Conservation (phyloP, 2,329 filamentous ascomycete genomes). For the Emergomyces pasteurianus region DNA sequence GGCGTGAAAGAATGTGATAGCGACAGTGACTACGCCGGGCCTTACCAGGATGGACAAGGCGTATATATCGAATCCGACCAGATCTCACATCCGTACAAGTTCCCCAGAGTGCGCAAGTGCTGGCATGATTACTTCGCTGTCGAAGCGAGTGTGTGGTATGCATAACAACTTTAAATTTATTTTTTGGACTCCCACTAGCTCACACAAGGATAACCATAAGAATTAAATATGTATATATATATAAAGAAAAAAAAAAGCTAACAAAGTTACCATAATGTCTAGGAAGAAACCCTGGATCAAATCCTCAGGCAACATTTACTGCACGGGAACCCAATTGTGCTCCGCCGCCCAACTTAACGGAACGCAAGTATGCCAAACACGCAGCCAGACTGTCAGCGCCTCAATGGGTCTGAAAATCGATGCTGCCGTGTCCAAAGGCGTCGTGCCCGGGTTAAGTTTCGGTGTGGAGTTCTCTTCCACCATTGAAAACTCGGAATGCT, state of each 20-base stretch:
- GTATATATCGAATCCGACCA: background rate
- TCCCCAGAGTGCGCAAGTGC: background rate
- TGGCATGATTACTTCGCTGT: background rate
- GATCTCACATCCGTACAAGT: background rate
- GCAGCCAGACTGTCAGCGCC: background rate
- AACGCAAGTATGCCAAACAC: background rate
- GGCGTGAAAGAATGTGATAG: background rate
- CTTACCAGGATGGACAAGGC: background rate
- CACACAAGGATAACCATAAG: background rate
- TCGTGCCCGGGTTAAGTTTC: background rate
- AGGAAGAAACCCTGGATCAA: background rate
- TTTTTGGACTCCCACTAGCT: background rate
- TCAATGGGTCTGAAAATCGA: background rate
- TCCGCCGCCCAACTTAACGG: background rate
- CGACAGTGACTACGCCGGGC: background rate
- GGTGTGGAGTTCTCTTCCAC: background rate
- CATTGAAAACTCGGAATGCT: background rate
- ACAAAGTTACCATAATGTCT: background rate
- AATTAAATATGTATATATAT: too few species aligned
- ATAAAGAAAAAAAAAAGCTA: background rate
- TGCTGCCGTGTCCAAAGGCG: background rate
- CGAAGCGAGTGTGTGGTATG: background rate
- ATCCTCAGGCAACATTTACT: constrained; percentile 1
- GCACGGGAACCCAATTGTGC: background rate
- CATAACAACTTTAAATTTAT: too few species aligned